Evolutionary conservation across 2,329 filamentous ascomycete genomes (phyloP).

Genomic region (Metarhizium humberi): DNA sequence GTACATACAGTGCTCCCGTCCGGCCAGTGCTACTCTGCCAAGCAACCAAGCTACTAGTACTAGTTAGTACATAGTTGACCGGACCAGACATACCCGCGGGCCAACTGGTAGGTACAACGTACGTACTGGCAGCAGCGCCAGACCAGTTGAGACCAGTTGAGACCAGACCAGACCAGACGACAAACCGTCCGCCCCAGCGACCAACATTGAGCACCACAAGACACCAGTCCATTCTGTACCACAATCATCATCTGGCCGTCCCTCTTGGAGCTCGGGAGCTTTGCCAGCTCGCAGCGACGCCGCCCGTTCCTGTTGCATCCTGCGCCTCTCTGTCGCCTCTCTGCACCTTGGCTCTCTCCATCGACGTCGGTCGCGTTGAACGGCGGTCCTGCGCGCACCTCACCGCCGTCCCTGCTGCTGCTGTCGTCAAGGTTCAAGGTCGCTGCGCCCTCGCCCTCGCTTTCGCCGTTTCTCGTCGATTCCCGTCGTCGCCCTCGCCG

Average conservation of each 20-base stretch:
- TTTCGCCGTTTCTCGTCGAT: too few relatives aligned
- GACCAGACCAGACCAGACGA: too few relatives aligned
- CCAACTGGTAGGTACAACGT: too few relatives aligned
- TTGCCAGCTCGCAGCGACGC: conserved; percentile 6
- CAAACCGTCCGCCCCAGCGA: neutral
- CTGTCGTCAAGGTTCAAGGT: neutral
- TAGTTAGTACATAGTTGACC: too few relatives aligned
- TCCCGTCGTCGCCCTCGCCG: conserved; percentile 6
- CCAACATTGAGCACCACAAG: neutral
- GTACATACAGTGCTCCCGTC: too few relatives aligned
- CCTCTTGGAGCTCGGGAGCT: conserved; percentile 6
- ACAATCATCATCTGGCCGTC: conserved; percentile 2
- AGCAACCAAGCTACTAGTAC: too few relatives aligned
- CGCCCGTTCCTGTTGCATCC: neutral
- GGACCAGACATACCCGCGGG: too few relatives aligned
- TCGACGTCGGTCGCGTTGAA: neutral
- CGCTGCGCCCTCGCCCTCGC: neutral
- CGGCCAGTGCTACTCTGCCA: too few relatives aligned
- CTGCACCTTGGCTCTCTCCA: neutral
- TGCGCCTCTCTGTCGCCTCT: neutral
- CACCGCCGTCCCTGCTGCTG: conserved; percentile 3
- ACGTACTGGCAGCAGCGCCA: too few relatives aligned
- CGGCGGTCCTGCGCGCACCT: neutral
- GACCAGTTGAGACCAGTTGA: too few relatives aligned
- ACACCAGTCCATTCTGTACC: neutral